These are phyloP conservation scores for Claviceps humidiphila DNA, from an alignment of 2,329 filamentous ascomycete species.

Conservation along the genomic window DNA sequence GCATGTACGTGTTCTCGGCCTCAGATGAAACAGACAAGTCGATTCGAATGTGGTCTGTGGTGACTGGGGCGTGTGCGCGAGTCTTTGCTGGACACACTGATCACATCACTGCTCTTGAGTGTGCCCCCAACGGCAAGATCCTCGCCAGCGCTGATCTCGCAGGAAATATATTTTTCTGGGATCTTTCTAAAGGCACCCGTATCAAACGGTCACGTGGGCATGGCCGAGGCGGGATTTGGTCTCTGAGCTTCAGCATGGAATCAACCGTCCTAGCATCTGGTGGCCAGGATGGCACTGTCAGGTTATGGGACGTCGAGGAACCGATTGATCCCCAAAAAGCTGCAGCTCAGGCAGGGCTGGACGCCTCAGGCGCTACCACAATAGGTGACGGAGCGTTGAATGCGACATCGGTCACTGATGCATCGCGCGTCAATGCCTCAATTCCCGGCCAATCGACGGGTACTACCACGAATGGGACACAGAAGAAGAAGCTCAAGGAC, in stretches of 20 bases:
- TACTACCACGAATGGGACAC: constrained; percentile 16
- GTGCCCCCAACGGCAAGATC: constrained; percentile 75
- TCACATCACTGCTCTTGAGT: constrained; percentile 72
- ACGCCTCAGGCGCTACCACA: constrained; percentile 27
- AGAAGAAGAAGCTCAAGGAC: constrained; percentile 77
- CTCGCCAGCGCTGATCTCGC: constrained; percentile 82
- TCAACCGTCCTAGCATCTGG: constrained; percentile 82
- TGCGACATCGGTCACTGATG: constrained; percentile 14
- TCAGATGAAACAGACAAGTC: constrained; percentile 77
- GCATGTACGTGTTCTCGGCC: constrained; percentile 83
- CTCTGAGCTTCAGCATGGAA: constrained; percentile 84
- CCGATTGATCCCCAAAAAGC: constrained; percentile 51
- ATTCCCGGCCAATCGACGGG: constrained; percentile 15
- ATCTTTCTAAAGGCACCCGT: constrained; percentile 70
- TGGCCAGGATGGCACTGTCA: constrained; percentile 82
- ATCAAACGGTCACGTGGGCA: constrained; percentile 92
- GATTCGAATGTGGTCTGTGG: constrained; percentile 94
- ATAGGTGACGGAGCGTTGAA: constrained; percentile 30
- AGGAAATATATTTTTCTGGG: constrained; percentile 90
- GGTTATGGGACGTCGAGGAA: constrained; percentile 81
- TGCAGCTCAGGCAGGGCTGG: constrained; percentile 29
- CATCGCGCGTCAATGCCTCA: constrained; percentile 10
- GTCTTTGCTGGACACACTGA: constrained; percentile 87
- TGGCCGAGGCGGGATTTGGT: constrained; percentile 86
- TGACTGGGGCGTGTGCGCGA: constrained; percentile 73